Conservation (phyloP, 2,329 filamentous ascomycete genomes). For the Dothistroma pini region DNA sequence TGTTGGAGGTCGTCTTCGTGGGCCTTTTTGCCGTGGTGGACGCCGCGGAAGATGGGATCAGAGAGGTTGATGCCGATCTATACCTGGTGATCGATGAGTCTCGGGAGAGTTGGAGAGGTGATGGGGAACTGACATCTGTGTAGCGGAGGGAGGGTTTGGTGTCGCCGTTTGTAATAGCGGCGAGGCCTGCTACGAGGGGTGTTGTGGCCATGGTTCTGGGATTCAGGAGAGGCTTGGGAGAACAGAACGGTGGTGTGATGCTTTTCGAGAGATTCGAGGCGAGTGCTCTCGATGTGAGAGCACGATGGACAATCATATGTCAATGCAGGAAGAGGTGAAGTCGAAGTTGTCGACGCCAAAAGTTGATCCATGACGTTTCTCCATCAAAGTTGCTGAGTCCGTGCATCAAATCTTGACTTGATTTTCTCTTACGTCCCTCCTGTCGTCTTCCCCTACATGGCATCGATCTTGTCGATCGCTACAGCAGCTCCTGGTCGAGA, state of each 20-base stretch:
- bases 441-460: too few species aligned
- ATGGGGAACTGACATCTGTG: conserved; percentile 23
- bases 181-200: neutral
- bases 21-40: conserved; percentile 73
- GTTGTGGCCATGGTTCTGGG: conserved; percentile 4
- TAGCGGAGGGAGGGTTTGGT: conserved; percentile 12
- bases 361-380: neutral
- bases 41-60: conserved; percentile 82
- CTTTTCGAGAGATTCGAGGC: neutral
- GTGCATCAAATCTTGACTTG: neutral
- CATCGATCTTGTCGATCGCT: too few species aligned
- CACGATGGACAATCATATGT: conserved; percentile 7
- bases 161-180: conserved; percentile 8
- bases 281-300: conserved; percentile 7
- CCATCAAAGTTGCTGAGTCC: neutral
- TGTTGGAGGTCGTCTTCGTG: conserved; percentile 71
- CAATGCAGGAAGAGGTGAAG: conserved; percentile 1
- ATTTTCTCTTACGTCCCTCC: too few species aligned
- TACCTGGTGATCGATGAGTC: conserved; percentile 7
- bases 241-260: neutral
- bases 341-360: neutral
- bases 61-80: conserved; percentile 92
- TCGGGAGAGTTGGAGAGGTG: neutral
- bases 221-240: neutral
- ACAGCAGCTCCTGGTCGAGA: too few species aligned